A percentile compares a stretch with the other conserved stretches of the same genome.
Conservation (phyloP, 345 rosid species). For the Eucalyptus leucophloia region DNA sequence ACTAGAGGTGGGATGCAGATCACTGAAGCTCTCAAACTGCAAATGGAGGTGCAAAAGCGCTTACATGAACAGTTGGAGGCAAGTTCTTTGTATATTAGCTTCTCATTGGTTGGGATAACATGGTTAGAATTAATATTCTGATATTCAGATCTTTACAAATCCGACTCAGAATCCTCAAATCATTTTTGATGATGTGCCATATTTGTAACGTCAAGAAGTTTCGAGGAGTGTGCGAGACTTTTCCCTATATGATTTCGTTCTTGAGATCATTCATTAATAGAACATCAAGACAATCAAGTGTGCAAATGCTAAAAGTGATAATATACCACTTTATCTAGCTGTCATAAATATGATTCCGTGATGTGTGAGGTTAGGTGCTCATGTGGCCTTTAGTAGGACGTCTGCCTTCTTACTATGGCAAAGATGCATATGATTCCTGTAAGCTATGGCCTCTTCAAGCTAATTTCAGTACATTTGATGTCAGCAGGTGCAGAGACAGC, state of each 20-base stretch:
- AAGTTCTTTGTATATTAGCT: conserved; percentile 1
- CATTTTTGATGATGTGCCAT: neutral
- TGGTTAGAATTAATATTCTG: neutral
- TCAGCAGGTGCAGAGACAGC: conserved; percentile 90
- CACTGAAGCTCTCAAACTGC: conserved; percentile 98
- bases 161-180: neutral
- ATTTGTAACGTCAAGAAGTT: neutral
- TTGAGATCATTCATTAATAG: neutral
- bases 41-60: conserved; percentile 98
- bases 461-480: neutral
- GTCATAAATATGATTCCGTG: neutral
- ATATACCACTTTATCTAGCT: neutral
- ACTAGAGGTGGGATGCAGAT: conserved; percentile 79
- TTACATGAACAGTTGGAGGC: conserved; percentile 96
- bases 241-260: neutral
- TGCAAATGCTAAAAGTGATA: neutral
- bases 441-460: neutral
- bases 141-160: neutral
- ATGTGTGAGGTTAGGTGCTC: neutral
- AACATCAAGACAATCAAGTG: neutral
- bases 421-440: neutral
- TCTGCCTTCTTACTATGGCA: neutral
- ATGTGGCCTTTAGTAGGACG: neutral
- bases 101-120: neutral
- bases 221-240: neutral